phyloP scores from a whole-genome alignment of 768 basidiomycete species.

The Lactifluus subvellereus region DNA sequence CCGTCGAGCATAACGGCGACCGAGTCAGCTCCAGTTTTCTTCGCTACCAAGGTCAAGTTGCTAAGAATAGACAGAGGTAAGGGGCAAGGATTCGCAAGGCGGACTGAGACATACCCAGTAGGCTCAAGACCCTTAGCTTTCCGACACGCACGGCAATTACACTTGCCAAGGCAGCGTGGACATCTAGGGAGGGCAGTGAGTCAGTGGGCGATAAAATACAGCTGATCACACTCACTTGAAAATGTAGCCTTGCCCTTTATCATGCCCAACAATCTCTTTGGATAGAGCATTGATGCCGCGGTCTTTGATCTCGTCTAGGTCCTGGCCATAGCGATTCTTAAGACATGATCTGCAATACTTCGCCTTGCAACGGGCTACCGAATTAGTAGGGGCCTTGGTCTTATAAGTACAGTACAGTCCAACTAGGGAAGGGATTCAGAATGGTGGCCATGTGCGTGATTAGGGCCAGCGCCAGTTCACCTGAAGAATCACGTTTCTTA shows the following conservation, averaged over 20 bases:
- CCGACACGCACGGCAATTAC: slow-evolving; percentile 63
- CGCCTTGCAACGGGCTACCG: slow-evolving; percentile 43
- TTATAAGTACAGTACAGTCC: slow-evolving; percentile 36
- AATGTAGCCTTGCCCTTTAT: slow-evolving; percentile 34
- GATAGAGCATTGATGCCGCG: slow-evolving; percentile 11
- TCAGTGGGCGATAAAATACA: slow-evolving; percentile 20
- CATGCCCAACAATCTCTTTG: slow-evolving; percentile 29
- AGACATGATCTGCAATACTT: slow-evolving; percentile 65
- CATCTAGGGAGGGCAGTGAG: slow-evolving; percentile 41
- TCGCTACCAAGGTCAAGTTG: slow-evolving; percentile 36
- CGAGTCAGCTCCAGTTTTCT: slow-evolving; percentile 35
- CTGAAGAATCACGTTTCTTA: slow-evolving; percentile 48
- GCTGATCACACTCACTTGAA: slow-evolving; percentile 43
- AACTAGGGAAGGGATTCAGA: slow-evolving; percentile 27
- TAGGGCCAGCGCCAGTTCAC: slow-evolving; percentile 32
- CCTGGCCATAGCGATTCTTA: slow-evolving; percentile 59
- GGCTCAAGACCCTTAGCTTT: slow-evolving; percentile 57
- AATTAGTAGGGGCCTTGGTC: slow-evolving; percentile 24
- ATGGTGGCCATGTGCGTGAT: not conserved
- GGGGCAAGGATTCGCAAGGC: not conserved
- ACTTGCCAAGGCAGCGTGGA: slow-evolving; percentile 58
- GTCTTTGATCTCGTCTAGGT: slow-evolving; percentile 39
- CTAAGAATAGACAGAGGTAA: slow-evolving; percentile 26
- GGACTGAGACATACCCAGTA: slow-evolving; percentile 45
- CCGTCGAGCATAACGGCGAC: slow-evolving; percentile 35